Base-by-base conservation (phyloP, 2,329 filamentous ascomycete genomes). In the Aspergillus viridinutans region DNA sequence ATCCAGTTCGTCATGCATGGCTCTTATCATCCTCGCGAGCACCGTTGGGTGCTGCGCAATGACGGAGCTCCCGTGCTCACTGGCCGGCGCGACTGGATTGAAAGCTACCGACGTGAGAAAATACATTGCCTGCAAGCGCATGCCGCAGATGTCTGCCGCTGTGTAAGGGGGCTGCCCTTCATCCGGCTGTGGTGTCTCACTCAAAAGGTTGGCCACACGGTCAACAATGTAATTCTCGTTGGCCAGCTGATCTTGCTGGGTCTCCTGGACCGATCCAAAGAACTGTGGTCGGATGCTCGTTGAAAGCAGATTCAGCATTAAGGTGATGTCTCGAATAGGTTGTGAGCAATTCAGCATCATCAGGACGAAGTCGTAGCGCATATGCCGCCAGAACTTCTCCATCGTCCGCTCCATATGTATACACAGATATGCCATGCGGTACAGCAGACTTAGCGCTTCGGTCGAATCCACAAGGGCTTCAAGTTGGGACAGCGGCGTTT, bases 1-100 rank as follows among this genome's bases (percentile, higher is more conserved):
- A 49, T 82, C 80, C 14, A 97, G 76, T 61, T 89, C 85, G 61
- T 91, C 88, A 57, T 94, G 87, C 52, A 92, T 84, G 48, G 89
- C 85, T 26, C 85, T 83, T 26, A 95, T 86, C 0, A 96, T 76
- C 3, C 90, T 84, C 1, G 90, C 90, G 17, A 96, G 84, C 12
- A 86, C 85, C 43, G 82, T 83, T 3, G 83, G 81, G 70, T 94
- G 89, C 4, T 78, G 76, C 0, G 88, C 88, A 8, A 97, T 80
- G 49, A 89, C 83, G 25, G 79, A 70, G 51, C 85, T 78, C 25
- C 86, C 84, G 52, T 83, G 77, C 54, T 83, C 80, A 23, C 72
- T 74, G 58, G 88, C 85, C 64, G 86, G 90, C 20, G 87, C 84
- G 23, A 79, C 78, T 4, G 69, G 67, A 38, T 73, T 74, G 59